Evolutionary conservation across 129 eudicot species (phyloP), one percentile per base, ranked within the genome.

Genomic region (Pseudognaphalium luteoalbum): DNA sequence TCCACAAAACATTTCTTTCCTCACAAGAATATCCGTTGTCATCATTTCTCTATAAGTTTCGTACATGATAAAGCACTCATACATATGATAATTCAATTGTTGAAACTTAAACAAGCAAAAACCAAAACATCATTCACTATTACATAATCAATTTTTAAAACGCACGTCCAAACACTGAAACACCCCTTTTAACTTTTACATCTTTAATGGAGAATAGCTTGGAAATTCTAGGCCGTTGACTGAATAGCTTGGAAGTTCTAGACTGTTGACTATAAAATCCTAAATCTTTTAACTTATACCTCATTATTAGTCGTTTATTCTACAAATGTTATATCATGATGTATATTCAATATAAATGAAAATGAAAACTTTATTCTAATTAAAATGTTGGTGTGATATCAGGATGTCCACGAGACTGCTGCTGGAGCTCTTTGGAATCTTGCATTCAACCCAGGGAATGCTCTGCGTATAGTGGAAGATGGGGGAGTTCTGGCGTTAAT

Each of bases 371-470:
- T 35, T 16, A 44, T 51, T 57, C 25, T 57, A 17, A 64, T 29
- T 68, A 41, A 29, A 41, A 20, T 76, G 1, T 74, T 62, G 59
- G 42, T 68, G 16, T 33, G 59, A 63, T 79, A 80, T 75, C 81
- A 94, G 99, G 99, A 94, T 82, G 99, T 94, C 34, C 99, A 91
- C 29, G 99, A 94, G 84, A 91, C 97, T 73, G 99, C 99, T 71
- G 97, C 97, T 58, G 99, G 99, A 77, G 99, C 99, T 67, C 97
- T 94, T 73, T 94, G 99, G 99, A 94, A 94, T 83, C 97, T 94
- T 58, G 96, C 99, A 70, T 94, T 89, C 70, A 94, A 91, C 57
- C 96, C 99, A 39, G 97, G 97, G 25, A 94, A 94, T 81, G 99
- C 99, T 68, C 85, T 91, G 64, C 94, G 97, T 4, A 94, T 94